Conservation (phyloP, 2,329 filamentous ascomycete species). For the Daldinia sp. region DNA sequence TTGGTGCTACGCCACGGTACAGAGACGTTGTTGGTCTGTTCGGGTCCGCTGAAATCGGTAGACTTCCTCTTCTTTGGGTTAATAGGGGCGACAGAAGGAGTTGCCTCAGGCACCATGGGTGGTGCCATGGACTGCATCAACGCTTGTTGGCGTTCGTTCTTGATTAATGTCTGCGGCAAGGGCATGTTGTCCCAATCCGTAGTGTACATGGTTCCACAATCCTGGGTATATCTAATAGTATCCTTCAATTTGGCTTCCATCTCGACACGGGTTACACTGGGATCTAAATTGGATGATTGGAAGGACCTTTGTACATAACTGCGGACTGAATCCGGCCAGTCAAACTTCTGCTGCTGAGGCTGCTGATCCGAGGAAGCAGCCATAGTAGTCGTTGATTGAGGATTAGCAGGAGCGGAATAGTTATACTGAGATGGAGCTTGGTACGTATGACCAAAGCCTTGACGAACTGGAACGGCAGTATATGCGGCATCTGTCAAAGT, state of each 20-base stretch:
- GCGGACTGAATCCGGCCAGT: conserved; percentile 85
- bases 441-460: conserved; percentile 47
- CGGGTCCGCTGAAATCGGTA: conserved; percentile 63
- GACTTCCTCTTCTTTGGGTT: conserved; percentile 85
- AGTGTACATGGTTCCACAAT: conserved; percentile 72
- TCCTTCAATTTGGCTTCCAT: conserved; percentile 86
- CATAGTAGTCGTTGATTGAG: conserved; percentile 43
- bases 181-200: conserved; percentile 86
- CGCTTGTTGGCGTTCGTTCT: conserved; percentile 69
- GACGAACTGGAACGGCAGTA: conserved; percentile 54
- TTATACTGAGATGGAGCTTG: conserved; percentile 45
- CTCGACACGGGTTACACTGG: conserved; percentile 69
- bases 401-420: conserved; percentile 47
- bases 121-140: conserved; percentile 47
- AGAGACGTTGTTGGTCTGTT: conserved; percentile 60
- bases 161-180: conserved; percentile 84
- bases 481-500: conserved; percentile 51
- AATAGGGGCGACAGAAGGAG: conserved; percentile 39
- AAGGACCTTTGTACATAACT: conserved; percentile 91
- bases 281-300: conserved; percentile 72
- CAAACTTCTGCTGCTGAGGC: conserved; percentile 66
- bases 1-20: conserved; percentile 80
- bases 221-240: conserved; percentile 83
- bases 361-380: conserved; percentile 45
- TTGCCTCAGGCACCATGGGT: conserved; percentile 22